Conservation (phyloP, 1,284 basidiomycete genomes). For the Puccinia horiana region DNA sequence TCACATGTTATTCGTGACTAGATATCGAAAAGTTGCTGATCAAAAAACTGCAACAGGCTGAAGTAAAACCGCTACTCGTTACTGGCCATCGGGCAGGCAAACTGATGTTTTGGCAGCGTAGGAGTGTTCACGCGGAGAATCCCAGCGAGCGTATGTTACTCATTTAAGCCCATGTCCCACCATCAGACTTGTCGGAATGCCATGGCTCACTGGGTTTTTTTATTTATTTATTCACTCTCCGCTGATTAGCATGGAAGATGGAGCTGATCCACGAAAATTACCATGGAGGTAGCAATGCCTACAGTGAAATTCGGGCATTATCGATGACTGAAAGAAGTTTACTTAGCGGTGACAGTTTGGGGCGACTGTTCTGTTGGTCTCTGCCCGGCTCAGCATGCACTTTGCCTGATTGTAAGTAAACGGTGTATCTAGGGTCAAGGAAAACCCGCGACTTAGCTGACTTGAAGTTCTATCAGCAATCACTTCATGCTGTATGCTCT, state of each 20-base stretch:
- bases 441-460: neutral
- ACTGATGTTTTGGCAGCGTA: slow-evolving; percentile 55
- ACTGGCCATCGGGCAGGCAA: slow-evolving; percentile 56
- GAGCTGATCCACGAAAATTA: slow-evolving; percentile 24
- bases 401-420: slow-evolving; percentile 51
- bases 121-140: slow-evolving; percentile 51
- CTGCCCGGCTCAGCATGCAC: slow-evolving; percentile 55
- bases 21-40: neutral
- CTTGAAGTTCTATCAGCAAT: slow-evolving; percentile 20
- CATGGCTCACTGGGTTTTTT: slow-evolving; percentile 5
- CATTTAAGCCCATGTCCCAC: slow-evolving; percentile 42
- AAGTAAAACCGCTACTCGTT: slow-evolving; percentile 53
- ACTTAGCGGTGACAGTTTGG: slow-evolving; percentile 55
- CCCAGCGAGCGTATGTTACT: slow-evolving; percentile 26
- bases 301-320: slow-evolving; percentile 9
- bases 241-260: slow-evolving; percentile 46
- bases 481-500: slow-evolving; percentile 38
- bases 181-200: slow-evolving; percentile 5
- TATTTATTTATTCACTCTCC: neutral
- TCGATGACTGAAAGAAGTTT: slow-evolving; percentile 42
- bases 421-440: neutral
- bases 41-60: slow-evolving; percentile 23
- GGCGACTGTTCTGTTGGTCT: slow-evolving; percentile 55
- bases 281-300: neutral
- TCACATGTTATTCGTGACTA: neutral